Conservation (phyloP, 805 yeast species). For the Jamesozyma piceae region DNA sequence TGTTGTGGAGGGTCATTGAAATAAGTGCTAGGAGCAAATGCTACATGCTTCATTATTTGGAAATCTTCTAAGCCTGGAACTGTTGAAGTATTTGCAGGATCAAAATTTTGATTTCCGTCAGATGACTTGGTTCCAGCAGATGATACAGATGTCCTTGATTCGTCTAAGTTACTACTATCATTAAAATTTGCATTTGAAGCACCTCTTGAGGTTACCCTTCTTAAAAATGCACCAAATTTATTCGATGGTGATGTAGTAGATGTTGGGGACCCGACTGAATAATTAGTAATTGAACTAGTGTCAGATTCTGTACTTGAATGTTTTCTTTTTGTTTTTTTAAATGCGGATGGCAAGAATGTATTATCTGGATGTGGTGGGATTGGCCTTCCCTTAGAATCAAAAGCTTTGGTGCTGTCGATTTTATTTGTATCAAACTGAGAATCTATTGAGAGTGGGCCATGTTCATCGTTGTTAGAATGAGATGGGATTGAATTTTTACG, state of each 20-base stretch:
- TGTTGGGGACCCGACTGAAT: background rate
- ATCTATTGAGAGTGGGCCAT: constrained; percentile 21
- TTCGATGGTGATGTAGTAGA: constrained; percentile 10
- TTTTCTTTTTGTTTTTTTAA: constrained; percentile 16
- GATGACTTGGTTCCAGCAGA: background rate
- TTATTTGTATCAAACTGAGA: background rate
- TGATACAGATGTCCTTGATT: constrained; percentile 1
- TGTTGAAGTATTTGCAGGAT: constrained; percentile 14
- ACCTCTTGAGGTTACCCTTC: constrained; percentile 27
- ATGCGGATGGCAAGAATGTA: constrained; percentile 43
- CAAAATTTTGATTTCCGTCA: constrained; percentile 5
- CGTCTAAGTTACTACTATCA: constrained; percentile 6
- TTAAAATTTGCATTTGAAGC: background rate
- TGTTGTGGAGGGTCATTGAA: constrained; percentile 84
- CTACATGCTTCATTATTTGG: constrained; percentile 48
- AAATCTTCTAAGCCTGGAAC: constrained; percentile 37
- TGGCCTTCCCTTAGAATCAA: constrained; percentile 36
- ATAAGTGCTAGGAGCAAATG: constrained; percentile 69
- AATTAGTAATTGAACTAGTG: background rate
- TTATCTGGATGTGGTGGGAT: constrained; percentile 43
- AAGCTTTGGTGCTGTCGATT: constrained; percentile 9
- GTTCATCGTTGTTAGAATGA: constrained; percentile 7
- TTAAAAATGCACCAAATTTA: constrained; percentile 28
- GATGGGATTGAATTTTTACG: background rate
- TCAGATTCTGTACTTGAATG: background rate